These are phyloP conservation scores for Diaporthe caulivora DNA, from an alignment of 2,329 filamentous ascomycete genomes.

Conservation along the genomic window DNA sequence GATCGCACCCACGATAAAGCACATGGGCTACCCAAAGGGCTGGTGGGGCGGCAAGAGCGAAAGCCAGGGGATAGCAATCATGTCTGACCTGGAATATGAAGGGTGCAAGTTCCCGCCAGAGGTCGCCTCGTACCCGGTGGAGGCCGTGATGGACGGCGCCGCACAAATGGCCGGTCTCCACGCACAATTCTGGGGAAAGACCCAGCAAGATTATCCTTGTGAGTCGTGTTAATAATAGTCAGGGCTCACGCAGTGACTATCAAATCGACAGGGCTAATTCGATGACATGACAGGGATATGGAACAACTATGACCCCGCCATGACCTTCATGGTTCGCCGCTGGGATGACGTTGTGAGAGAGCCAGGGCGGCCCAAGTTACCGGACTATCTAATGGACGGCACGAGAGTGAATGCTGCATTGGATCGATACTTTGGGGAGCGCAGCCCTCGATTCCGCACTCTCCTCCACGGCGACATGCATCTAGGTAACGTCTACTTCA, in stretches of 20 bases:
- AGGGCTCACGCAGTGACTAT: background rate
- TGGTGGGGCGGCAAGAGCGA: conserved; percentile 53
- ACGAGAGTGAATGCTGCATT: conserved; percentile 47
- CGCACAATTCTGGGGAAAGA: conserved; percentile 44
- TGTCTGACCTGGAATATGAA: conserved; percentile 51
- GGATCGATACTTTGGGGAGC: conserved; percentile 47
- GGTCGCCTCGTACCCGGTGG: conserved; percentile 47
- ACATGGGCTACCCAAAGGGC: conserved; percentile 49
- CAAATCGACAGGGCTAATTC: background rate
- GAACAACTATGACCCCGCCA: conserved; percentile 45
- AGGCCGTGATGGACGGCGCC: conserved; percentile 49
- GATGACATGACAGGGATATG: conserved; percentile 27
- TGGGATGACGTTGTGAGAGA: conserved; percentile 44
- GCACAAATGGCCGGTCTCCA: conserved; percentile 52
- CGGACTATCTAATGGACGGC: conserved; percentile 45
- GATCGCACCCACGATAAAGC: conserved; percentile 46
- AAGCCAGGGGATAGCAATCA: conserved; percentile 53
- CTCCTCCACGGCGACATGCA: conserved; percentile 52
- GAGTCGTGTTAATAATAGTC: background rate
- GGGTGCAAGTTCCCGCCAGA: conserved; percentile 48
- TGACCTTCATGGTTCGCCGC: conserved; percentile 43
- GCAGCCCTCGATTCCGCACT: conserved; percentile 50
- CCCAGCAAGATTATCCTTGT: conserved; percentile 43
- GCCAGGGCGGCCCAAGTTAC: conserved; percentile 45
- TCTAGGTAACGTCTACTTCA: conserved; percentile 50